Evolutionary conservation across 306 rosid species (phyloP), one percentile per base, ranked within the genome.

Genomic region (Lathyrus oleraceus): DNA sequence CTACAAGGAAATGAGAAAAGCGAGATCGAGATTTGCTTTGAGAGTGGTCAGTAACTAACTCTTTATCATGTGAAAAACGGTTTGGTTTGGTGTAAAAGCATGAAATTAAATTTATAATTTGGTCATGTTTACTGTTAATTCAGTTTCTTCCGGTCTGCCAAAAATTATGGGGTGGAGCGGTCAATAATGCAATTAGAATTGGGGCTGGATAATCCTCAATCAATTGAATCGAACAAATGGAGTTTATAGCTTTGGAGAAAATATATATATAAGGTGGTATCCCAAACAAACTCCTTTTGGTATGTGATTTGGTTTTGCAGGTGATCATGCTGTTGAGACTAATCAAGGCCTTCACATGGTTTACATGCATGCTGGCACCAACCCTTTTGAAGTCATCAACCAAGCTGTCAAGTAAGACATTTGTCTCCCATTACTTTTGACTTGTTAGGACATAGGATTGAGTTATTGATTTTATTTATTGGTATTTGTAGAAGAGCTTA

Each of bases 301-400:
- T 83, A 76, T 87, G 77, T 85, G 88, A 58, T 82, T 77, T 87
- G 85, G 79, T 86, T 88, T 85, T 94, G 97, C 92, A 94, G 99
- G 99, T 54, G 99, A 94, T 69, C 71, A 10, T 61, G 79, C 75
- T 69, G 88, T 94, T 75, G 92, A 80, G 88, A 94, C 97, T 54
- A 78, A 79, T 72, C 97, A 94, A 84, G 99, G 97, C 56, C 89
- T 83, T 82, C 81, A 82, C 84, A 75, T 91, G 30, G 84, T 94
- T 14, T 95, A 89, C 85, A 76, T 95, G 88, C 99, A 95, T 82
- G 92, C 96, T 76, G 99, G 99, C 68, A 86, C 91, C 15, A 82
- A 91, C 78, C 97, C 99, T 48, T 95, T 91, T 83, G 97, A 87
- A 83, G 97, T 89, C 67, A 86, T 90, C 82, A 85, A 67, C 70